Evolutionary conservation across 306 rosid genomes (phyloP).

Genomic region (Prunus salicina): DNA sequence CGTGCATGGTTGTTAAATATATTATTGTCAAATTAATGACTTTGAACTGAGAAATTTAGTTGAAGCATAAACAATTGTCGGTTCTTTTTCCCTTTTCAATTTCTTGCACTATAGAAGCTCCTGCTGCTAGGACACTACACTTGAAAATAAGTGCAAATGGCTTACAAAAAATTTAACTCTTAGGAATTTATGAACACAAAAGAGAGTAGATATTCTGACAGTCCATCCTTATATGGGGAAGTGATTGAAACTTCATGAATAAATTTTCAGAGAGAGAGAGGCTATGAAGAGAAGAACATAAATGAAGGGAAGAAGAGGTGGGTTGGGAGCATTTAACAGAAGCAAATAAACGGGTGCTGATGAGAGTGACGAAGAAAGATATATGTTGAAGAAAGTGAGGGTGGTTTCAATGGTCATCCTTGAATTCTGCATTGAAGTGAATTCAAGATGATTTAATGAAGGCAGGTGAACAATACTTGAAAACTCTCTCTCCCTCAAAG

Average conservation of each 20-base stretch:
- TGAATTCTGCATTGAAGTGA: slow-evolving; percentile 82
- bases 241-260: slow-evolving; percentile 24
- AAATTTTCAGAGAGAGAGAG: slow-evolving; percentile 24
- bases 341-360: slow-evolving; percentile 33
- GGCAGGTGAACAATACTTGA: slow-evolving; percentile 68
- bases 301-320: slow-evolving; percentile 71
- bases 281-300: slow-evolving; percentile 19
- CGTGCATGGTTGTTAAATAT: background rate
- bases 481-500: slow-evolving; percentile 40
- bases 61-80: background rate
- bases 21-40: background rate
- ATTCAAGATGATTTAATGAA: slow-evolving; percentile 80
- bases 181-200: slow-evolving; percentile 5
- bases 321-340: slow-evolving; percentile 71
- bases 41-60: background rate
- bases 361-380: slow-evolving; percentile 38
- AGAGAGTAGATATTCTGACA: slow-evolving; percentile 17
- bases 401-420: slow-evolving; percentile 55
- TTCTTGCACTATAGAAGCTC: background rate
- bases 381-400: slow-evolving; percentile 39
- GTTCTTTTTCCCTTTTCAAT: background rate
- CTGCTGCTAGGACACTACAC: background rate
- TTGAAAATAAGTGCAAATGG: background rate
- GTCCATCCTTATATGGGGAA: slow-evolving; percentile 6
- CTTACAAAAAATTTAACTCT: background rate